Base-by-base conservation (phyloP, 106 monocot species). In the Dioscorea dumetorum region DNA sequence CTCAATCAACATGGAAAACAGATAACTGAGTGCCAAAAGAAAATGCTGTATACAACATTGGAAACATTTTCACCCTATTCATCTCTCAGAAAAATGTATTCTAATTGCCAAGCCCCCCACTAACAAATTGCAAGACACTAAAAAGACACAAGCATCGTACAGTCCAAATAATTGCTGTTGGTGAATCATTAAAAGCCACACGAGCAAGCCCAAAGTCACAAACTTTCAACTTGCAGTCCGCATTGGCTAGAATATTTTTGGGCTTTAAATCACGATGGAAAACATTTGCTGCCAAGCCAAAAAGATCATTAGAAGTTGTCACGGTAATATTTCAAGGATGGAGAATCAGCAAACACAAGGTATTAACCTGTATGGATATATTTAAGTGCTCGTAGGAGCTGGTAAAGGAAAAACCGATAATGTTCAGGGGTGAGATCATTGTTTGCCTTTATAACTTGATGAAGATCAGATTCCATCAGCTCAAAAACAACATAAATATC, bases 401-500 rank as follows among this genome's bases (percentile, higher is more conserved):
- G 88, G 54, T 85, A 89, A 13, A 89, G 59, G 74, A 88, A 88
- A 71, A 82, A 85, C 59, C 80, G 84, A 73, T 82, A 76, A 77
- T 89, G 88, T 58, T 81, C 79, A 4, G 74, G 88, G 2, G 79
- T 89, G 57, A 89, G 82, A 54, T 89, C 84, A 62, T 89, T 82
- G 74, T 89, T 89, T 41, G 85, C 85, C 79, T 89, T 82, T 33
- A 89, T 85, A 18, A 89, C 88, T 73, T 85, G 88, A 68, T 89
- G 88, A 58, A 85, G 79, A 66, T 89, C 88, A 2, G 84, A 85
- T 33, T 89, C 88, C 88, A 89, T 89, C 56, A 89, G 74, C 74
- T 89, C 88, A 32, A 88, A 88, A 73, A 88, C 88, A 75, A 88
- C 84, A 79, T 84, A 88, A 61, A 88, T 84, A 78, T 88, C 88